phyloP scores from a whole-genome alignment of 495 filamentous ascomycete genomes.

The Melanomma pulvis-pyrius region DNA sequence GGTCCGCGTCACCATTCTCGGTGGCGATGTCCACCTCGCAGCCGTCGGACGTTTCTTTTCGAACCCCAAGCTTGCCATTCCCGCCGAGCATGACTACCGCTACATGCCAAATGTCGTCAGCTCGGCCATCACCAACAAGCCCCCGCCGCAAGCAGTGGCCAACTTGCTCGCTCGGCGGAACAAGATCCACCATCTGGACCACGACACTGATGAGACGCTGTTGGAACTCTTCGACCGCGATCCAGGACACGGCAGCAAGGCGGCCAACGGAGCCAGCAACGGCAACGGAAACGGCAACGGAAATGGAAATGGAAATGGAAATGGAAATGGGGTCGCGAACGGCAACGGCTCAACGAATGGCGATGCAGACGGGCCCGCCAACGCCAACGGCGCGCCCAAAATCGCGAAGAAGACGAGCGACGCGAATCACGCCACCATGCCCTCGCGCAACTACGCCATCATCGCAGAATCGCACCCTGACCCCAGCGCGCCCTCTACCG shows the following conservation, averaged over 20 bases:
- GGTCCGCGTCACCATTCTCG: slow-evolving; percentile 80
- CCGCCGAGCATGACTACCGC: slow-evolving; percentile 64
- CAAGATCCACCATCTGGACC: slow-evolving; percentile 89
- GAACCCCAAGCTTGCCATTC: slow-evolving; percentile 63
- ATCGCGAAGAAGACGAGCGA: slow-evolving; percentile 60
- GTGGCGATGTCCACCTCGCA: slow-evolving; percentile 77
- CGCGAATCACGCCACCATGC: slow-evolving; percentile 86
- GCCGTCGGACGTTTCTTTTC: slow-evolving; percentile 77
- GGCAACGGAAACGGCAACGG: slow-evolving; percentile 39
- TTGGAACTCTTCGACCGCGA: slow-evolving; percentile 84
- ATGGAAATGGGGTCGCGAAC: slow-evolving; percentile 2
- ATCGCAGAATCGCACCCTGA: slow-evolving; percentile 63
- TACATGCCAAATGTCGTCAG: slow-evolving; percentile 78
- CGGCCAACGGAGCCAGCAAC: slow-evolving; percentile 63
- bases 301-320: slow-evolving; percentile 1
- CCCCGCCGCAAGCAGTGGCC: slow-evolving; percentile 84
- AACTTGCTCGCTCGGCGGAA: slow-evolving; percentile 83
- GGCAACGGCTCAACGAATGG: slow-evolving; percentile 18
- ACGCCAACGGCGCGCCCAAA: slow-evolving; percentile 4
- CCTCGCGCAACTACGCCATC: slow-evolving; percentile 82
- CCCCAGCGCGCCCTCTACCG: slow-evolving; percentile 14
- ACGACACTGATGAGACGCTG: slow-evolving; percentile 83
- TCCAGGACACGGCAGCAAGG: slow-evolving; percentile 61
- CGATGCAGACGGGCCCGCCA: slow-evolving; percentile 1
- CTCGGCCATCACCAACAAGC: slow-evolving; percentile 89